Evolutionary conservation across 768 basidiomycete genomes (phyloP), one percentile per base, ranked within the genome.

Genomic region (Coprinellus micaceus): DNA sequence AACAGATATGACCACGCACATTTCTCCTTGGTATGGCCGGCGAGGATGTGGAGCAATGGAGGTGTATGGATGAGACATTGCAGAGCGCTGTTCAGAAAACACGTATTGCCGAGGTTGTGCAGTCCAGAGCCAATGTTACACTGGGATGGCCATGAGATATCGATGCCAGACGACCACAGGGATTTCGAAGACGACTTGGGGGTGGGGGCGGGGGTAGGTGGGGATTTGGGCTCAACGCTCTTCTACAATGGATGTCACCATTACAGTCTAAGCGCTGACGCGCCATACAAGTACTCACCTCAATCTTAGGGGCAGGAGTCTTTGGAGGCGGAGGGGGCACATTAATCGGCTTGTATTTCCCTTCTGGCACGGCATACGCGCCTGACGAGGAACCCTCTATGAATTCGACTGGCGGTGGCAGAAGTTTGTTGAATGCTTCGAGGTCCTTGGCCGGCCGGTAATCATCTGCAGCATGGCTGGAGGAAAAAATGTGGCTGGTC

Each of bases 1-100:
- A 53, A 43, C 37, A 28, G 33, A 44, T 51, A 37, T 49, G 47
- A 25, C 49, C 49, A 80, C 89, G 65, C 65, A 91, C 91, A 94
- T 61, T 74, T 71, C 9, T 84, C 75, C 60, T 71, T 77, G 33
- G 69, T 71, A 64, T 88, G 88, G 7, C 68, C 68, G 40, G 72
- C 52, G 37, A 93, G 68, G 41, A 88, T 66, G 58, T 79, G 81
- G 36, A 94, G 77, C 24, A 99, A 78, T 2, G 95, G 93, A 9
- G 94, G 85, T 0, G 96, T 98, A 66, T 98, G 94, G 13, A 97
- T 71, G 49, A 98, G 80, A 64, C 93, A 94, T 74, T 99, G 97
- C 48, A 98, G 73, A 21, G 88, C 91, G 61, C 93, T 94, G 69
- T 99, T 99, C 63, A 98, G 76, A 70, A 96, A 99, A 71, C 97